phyloP scores from a whole-genome alignment of 2,329 filamentous ascomycete genomes.

The Fusarium stilboides region DNA sequence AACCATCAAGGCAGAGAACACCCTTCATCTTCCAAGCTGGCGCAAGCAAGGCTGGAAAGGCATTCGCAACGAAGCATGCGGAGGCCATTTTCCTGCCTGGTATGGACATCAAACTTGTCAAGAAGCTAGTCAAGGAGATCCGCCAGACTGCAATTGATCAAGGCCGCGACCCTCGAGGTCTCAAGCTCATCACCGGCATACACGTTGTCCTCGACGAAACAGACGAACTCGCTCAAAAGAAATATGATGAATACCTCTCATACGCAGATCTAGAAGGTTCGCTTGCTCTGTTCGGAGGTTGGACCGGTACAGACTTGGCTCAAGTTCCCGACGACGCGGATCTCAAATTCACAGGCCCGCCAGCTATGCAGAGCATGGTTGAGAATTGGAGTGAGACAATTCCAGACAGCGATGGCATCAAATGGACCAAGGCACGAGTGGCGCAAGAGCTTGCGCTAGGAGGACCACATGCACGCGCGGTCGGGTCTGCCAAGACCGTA shows the following conservation, averaged over 20 bases:
- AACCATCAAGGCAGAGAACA: background rate
- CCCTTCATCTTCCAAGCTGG: background rate
- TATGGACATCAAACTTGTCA: background rate
- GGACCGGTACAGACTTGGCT: background rate
- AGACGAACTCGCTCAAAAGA: background rate
- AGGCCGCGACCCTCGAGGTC: background rate
- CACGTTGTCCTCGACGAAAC: background rate
- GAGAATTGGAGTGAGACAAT: background rate
- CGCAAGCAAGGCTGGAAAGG: background rate
- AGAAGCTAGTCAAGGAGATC: background rate
- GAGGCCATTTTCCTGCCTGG: background rate
- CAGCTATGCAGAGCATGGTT: background rate
- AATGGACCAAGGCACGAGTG: background rate
- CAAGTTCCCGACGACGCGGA: background rate
- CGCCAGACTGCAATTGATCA: background rate
- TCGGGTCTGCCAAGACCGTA: background rate
- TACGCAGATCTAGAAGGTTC: background rate
- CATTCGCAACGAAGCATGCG: background rate
- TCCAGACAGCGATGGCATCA: background rate
- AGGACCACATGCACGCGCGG: background rate
- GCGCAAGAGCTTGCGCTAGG: background rate
- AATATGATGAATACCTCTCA: background rate
- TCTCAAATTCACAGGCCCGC: background rate
- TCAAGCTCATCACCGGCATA: background rate
- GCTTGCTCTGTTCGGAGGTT: background rate